phyloP scores from a whole-genome alignment of 768 basidiomycete genomes.

The Termitomyces sp. region DNA sequence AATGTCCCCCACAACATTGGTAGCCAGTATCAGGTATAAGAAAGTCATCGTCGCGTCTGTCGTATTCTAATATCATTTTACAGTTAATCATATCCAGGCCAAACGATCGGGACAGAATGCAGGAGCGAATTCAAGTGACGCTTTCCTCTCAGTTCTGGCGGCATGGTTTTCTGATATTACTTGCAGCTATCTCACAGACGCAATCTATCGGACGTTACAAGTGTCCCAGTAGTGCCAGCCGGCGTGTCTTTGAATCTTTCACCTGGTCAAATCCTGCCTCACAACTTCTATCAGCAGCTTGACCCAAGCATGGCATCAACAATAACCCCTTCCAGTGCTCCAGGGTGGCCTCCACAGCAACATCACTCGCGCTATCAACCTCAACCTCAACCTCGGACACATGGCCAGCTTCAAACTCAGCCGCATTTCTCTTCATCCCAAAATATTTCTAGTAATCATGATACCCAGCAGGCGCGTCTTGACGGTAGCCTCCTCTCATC shows the following conservation, averaged over 20 bases:
- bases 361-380: background rate
- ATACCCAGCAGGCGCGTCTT: background rate
- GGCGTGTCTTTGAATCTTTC: constrained; percentile 45
- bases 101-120: constrained; percentile 4
- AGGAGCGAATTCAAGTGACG: constrained; percentile 6
- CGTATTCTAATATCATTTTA: constrained; percentile 1
- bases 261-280: constrained; percentile 54
- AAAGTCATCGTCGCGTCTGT: background rate
- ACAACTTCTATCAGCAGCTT: constrained; percentile 16
- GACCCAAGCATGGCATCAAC: background rate
- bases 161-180: background rate
- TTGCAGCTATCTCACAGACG: constrained; percentile 1
- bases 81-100: background rate
- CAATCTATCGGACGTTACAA: constrained; percentile 1
- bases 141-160: background rate
- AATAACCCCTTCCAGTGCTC: background rate
- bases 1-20: constrained; percentile 19
- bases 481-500: background rate
- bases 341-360: constrained; percentile 9
- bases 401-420: constrained; percentile 4
- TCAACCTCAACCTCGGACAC: background rate
- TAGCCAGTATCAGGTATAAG: constrained; percentile 13
- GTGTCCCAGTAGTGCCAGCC: constrained; percentile 23
- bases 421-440: background rate
- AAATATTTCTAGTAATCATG: background rate